A percentile compares a stretch with the other conserved stretches of the same genome.
phyloP scores from a whole-genome alignment of 1,284 basidiomycete genomes.

The Ganoderma boninense region DNA sequence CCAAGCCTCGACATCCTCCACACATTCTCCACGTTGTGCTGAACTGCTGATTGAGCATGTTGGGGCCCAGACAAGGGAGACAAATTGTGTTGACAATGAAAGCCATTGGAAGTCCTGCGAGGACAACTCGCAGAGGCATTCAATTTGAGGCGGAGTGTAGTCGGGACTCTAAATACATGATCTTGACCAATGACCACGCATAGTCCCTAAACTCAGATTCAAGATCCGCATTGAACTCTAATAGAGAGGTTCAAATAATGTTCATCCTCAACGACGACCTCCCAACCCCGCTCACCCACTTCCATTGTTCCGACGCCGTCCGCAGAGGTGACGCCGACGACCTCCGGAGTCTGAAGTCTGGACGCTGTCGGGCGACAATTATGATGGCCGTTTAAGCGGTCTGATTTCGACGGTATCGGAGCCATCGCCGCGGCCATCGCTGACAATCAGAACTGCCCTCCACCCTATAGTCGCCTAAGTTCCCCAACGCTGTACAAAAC shows the following conservation, averaged over 20 bases:
- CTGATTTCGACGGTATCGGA: constrained; percentile 16
- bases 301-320: background rate
- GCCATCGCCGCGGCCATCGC: constrained; percentile 27
- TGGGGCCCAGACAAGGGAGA: background rate
- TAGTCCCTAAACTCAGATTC: background rate
- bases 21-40: background rate
- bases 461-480: constrained; percentile 18
- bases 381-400: background rate
- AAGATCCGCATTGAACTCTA: no score
- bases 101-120: no score
- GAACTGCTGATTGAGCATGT: background rate
- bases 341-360: background rate
- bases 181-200: background rate
- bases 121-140: background rate
- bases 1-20: background rate
- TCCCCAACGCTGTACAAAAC: background rate
- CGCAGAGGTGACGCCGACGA: background rate
- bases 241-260: background rate
- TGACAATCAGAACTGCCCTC: constrained; percentile 27
- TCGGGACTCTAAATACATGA: background rate
- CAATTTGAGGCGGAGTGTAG: background rate
- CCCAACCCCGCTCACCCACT: background rate
- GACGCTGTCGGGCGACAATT: constrained; percentile 4
- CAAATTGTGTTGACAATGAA: background rate
- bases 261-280: background rate